Conservation (phyloP, 2,329 filamentous ascomycete species). For the Aspergillus melleus region DNA sequence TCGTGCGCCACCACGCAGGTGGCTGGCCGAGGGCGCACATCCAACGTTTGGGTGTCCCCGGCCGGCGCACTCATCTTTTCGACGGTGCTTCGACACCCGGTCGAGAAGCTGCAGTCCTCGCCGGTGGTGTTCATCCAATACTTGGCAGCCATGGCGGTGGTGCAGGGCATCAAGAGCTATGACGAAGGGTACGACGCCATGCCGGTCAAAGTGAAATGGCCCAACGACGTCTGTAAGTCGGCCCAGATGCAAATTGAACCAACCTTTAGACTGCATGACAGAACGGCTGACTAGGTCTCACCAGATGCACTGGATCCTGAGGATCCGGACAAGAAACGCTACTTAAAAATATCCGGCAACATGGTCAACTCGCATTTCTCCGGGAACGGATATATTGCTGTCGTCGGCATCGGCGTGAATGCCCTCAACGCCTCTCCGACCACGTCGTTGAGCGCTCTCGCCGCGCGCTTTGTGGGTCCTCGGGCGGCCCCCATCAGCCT, state of each 20-base stretch:
- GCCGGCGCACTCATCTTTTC: slow-evolving; percentile 85
- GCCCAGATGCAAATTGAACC: not conserved
- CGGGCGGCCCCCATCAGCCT: slow-evolving; percentile 60
- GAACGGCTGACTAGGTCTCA: slow-evolving; percentile 4
- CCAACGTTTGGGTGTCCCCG: slow-evolving; percentile 93
- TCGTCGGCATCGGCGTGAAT: slow-evolving; percentile 86
- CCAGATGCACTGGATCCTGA: slow-evolving; percentile 66
- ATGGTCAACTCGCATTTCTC: slow-evolving; percentile 85
- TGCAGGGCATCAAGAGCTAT: slow-evolving; percentile 79
- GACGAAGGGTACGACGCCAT: slow-evolving; percentile 71
- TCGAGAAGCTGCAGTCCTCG: slow-evolving; percentile 67
- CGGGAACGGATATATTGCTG: slow-evolving; percentile 74
- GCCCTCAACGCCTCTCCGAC: slow-evolving; percentile 81
- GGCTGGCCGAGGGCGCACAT: slow-evolving; percentile 82
- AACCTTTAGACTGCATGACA: not conserved
- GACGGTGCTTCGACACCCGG: slow-evolving; percentile 79
- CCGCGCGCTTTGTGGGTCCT: slow-evolving; percentile 47
- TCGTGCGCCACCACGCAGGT: slow-evolving; percentile 84
- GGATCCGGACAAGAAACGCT: slow-evolving; percentile 51
- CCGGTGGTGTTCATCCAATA: slow-evolving; percentile 96
- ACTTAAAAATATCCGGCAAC: slow-evolving; percentile 91
- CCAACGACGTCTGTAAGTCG: slow-evolving; percentile 81
- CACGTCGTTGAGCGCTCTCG: slow-evolving; percentile 76
- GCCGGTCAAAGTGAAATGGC: slow-evolving; percentile 91
- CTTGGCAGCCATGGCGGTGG: slow-evolving; percentile 81